A percentile compares a stretch with the other conserved stretches of the same genome.
Evolutionary conservation across 2,329 filamentous ascomycete genomes (phyloP).

Genomic region (Colletotrichum sublineola): DNA sequence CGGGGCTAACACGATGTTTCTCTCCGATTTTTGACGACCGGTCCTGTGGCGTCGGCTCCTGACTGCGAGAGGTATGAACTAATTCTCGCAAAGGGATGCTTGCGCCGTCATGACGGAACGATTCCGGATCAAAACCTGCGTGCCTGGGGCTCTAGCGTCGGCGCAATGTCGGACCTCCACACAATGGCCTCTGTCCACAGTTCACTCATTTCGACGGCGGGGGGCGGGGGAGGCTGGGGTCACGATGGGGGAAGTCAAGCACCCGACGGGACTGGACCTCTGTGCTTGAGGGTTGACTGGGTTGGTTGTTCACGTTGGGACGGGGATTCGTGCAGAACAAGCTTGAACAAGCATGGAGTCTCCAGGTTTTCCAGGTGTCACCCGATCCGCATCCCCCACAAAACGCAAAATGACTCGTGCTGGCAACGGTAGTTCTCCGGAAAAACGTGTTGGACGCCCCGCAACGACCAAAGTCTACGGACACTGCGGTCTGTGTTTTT

Average conservation of each 20-base stretch:
- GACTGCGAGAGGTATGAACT: not conserved
- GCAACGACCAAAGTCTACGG: not conserved
- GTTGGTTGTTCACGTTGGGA: not conserved
- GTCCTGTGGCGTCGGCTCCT: slow-evolving; percentile 24
- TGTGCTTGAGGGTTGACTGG: not conserved
- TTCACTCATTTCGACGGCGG: slow-evolving; percentile 29
- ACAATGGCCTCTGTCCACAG: slow-evolving; percentile 2
- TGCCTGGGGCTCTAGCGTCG: slow-evolving; percentile 27
- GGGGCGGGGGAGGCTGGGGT: slow-evolving; percentile 27
- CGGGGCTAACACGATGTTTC: slow-evolving; percentile 21
- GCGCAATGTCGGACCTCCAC: slow-evolving; percentile 40
- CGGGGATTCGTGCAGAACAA: slow-evolving; percentile 22
- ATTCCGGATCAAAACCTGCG: slow-evolving; percentile 16
- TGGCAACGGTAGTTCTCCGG: slow-evolving; percentile 21
- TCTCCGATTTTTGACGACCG: slow-evolving; percentile 31
- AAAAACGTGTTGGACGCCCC: slow-evolving; percentile 1
- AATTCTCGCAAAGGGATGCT: slow-evolving; percentile 26
- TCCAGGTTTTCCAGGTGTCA: slow-evolving; percentile 40
- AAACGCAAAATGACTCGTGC: slow-evolving; percentile 8
- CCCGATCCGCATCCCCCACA: slow-evolving; percentile 36
- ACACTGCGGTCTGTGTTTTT: not conserved
- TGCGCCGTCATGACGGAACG: slow-evolving; percentile 29
- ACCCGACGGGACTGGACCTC: not conserved
- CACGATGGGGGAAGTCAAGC: not conserved
- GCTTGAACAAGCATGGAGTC: slow-evolving; percentile 16